A percentile compares a stretch with the other conserved stretches of the same genome.
phyloP scores from a whole-genome alignment of 805 yeast species.

The Cyberlindnera veronae region DNA sequence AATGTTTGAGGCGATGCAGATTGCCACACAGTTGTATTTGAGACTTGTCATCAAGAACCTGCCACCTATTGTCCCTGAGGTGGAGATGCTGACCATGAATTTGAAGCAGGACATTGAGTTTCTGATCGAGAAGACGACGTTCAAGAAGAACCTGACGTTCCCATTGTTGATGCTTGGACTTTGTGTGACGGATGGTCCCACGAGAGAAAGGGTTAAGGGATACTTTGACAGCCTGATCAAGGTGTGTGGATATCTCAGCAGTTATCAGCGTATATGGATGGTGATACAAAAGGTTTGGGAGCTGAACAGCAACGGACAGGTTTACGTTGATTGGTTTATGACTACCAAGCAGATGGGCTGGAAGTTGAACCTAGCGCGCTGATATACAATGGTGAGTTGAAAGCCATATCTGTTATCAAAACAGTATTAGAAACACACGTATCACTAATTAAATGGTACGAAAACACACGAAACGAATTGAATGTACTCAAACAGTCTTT shows the following conservation, averaged over 20 bases:
- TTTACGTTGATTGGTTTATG: conserved; percentile 41
- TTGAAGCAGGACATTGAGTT: conserved; percentile 49
- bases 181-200: conserved; percentile 23
- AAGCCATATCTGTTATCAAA: too few relatives aligned
- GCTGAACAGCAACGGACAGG: conserved; percentile 29
- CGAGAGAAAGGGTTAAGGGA: conserved; percentile 24
- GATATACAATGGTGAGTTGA: too few relatives aligned
- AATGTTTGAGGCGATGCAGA: conserved; percentile 54
- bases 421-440: too few relatives aligned
- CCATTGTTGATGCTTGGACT: conserved; percentile 39
- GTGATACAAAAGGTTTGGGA: conserved; percentile 39
- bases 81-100: conserved; percentile 47
- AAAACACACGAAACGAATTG: too few relatives aligned
- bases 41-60: conserved; percentile 48
- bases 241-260: conserved; percentile 34
- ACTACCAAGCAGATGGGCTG: conserved; percentile 39
- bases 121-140: conserved; percentile 42
- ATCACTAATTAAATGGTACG: too few relatives aligned
- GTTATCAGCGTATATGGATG: conserved; percentile 33
- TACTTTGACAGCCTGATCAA: conserved; percentile 27
- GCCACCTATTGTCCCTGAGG: conserved; percentile 51
- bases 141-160: conserved; percentile 45
- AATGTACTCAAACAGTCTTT: too few relatives aligned
- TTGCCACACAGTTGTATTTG: conserved; percentile 50
- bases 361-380: conserved; percentile 30